Base-by-base conservation (phyloP, 768 basidiomycete genomes). In the Favolaschia claudopus region DNA sequence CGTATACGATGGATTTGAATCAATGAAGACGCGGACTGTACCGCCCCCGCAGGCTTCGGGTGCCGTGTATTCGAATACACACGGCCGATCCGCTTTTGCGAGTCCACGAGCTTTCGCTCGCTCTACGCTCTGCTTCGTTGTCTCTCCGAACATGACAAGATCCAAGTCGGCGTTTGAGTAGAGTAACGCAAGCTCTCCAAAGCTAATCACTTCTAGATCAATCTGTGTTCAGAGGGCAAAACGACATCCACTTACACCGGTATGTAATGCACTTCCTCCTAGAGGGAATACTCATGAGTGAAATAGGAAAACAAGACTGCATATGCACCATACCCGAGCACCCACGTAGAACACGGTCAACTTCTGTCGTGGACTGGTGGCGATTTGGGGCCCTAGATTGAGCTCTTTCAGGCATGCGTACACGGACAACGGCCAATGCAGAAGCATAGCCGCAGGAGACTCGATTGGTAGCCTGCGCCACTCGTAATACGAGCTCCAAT, bases 141-240 rank as follows among this genome's bases (percentile, higher is more conserved):
- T 70, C 22, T 59, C 52, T 53, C 81, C 79, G 47, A 80, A 77
- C 53, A 83, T 65, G 33, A 74, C 71, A 17, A 83, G 68, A 54
- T 75, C 75, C 56, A 82, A 70, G 58, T 82, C 79, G 19, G 79
- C 79, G 60, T 81, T 66, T 17, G 79, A 80, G 17, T 80, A 64
- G 33, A 82, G 66, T 22, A 83, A 65, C 5, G 79, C 82, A 33
- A 83, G 65, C 60, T 83, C 81, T 14, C 77, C 75, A 62, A 80
- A 82, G 31, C 82, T 80, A 55, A 48, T 28, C 20, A 15, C 22
- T 22, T n/a, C 12, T 54, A 22, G 50, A 51, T 55, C 53, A 47
- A 24, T 17, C 19, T 15, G 17, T 37, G 37, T 36, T 28, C 22
- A 10, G 31, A 31, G 20, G 33, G 32, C 3, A 2, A 9, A 31